Conservation (phyloP, 2,329 filamentous ascomycete genomes). For the Thielaviopsis ethacetica region DNA sequence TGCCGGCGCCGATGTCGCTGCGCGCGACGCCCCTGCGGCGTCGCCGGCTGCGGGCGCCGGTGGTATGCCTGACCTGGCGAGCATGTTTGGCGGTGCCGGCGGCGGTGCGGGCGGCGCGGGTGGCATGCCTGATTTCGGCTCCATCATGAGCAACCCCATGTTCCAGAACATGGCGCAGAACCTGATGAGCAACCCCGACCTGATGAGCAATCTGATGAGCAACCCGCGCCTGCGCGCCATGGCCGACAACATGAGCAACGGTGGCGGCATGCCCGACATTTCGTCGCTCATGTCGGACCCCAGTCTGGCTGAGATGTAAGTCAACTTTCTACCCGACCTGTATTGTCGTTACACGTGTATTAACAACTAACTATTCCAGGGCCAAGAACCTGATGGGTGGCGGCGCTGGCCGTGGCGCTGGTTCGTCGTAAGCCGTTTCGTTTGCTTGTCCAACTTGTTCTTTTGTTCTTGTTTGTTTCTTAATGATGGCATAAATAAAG, state of each 20-base stretch:
- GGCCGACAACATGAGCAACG: constrained; percentile 61
- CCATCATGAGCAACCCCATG: constrained; percentile 96
- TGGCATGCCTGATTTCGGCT: constrained; percentile 74
- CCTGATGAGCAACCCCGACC: constrained; percentile 89
- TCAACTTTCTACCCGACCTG: constrained; percentile 15
- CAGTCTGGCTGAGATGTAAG: constrained; percentile 82
- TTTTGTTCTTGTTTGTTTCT: not conserved
- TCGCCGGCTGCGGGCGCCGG: constrained; percentile 20
- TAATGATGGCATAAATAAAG: not conserved
- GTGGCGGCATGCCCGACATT: constrained; percentile 77
- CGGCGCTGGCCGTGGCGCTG: constrained; percentile 17
- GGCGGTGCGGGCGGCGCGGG: constrained; percentile 48
- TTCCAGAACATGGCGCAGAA: constrained; percentile 95
- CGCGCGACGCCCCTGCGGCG: constrained; percentile 18
- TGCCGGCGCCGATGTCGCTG: constrained; percentile 21
- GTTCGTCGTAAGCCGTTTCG: not conserved
- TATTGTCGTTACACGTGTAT: constrained; percentile 1
- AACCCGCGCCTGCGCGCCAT: constrained; percentile 81
- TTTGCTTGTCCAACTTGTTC: not conserved
- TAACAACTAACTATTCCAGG: constrained; percentile 17
- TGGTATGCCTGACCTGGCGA: constrained; percentile 58
- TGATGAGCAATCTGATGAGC: constrained; percentile 83
- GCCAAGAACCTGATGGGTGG: constrained; percentile 31
- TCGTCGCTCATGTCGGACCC: constrained; percentile 80
- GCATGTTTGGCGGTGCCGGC: constrained; percentile 52